Percentiles rank a stretch among this genome's conserved stretches.
Evolutionary conservation across 208 protist species (phyloP).

Genomic region (Crithidia thermophila): DNA sequence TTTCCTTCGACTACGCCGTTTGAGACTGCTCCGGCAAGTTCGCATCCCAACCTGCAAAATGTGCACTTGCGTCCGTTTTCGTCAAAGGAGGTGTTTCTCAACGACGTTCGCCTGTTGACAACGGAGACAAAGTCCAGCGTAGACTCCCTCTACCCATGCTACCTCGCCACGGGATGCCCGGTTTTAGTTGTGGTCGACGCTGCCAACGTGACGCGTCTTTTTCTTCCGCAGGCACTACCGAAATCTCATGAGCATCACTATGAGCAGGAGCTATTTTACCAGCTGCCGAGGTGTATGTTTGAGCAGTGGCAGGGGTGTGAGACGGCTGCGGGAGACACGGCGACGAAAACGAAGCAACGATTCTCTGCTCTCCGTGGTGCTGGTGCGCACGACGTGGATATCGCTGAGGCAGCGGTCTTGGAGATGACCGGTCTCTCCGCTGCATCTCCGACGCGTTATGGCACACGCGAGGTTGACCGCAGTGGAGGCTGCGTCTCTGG

Average conservation of each 20-base stretch:
- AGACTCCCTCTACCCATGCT: constrained; percentile 23
- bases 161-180: constrained; percentile 22
- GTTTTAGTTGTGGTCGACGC: background rate
- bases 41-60: too few relatives aligned
- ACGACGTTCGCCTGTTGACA: background rate
- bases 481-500: background rate
- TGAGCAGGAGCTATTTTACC: too few relatives aligned
- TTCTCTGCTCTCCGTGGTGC: too few relatives aligned
- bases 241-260: background rate
- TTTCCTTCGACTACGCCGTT: too few relatives aligned
- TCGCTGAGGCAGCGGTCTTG: constrained; percentile 18
- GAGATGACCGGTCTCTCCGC: constrained; percentile 13
- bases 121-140: background rate
- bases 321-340: too few relatives aligned
- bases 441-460: background rate
- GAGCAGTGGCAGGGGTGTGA: too few relatives aligned
- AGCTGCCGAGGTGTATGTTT: too few relatives aligned
- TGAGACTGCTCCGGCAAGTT: too few relatives aligned
- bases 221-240: background rate
- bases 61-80: too few relatives aligned
- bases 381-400: background rate
- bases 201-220: background rate
- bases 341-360: too few relatives aligned
- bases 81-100: constrained; percentile 8
- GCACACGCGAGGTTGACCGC: too few relatives aligned